A percentile compares a stretch with the other conserved stretches of the same genome.
These are phyloP conservation scores for Backusella mclennaniae DNA, from an alignment of 192 early-diverging fungal genomes.

Conservation along the genomic window DNA sequence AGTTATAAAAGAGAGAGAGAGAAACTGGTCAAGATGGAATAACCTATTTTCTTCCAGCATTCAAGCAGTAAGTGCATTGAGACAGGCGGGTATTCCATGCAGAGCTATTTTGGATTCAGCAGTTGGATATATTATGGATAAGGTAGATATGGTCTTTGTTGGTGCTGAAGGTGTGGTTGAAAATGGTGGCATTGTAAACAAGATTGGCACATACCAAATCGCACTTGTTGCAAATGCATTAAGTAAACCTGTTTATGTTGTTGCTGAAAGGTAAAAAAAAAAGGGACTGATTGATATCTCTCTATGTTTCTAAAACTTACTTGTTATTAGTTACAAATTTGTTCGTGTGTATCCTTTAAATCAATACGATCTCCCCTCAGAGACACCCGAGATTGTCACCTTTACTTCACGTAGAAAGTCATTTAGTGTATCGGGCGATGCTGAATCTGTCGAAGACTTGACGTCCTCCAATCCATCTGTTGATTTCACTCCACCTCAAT, in stretches of 20 bases:
- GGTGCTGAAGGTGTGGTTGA: constrained; percentile 98
- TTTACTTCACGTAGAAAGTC: constrained; percentile 32
- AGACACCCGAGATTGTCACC: constrained; percentile 64
- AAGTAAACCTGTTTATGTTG: constrained; percentile 91
- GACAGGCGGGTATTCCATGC: constrained; percentile 74
- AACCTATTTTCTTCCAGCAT: constrained; percentile 33
- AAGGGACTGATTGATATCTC: not conserved
- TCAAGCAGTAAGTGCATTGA: constrained; percentile 66
- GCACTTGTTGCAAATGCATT: constrained; percentile 94
- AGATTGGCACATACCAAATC: constrained; percentile 94
- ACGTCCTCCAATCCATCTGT: constrained; percentile 70
- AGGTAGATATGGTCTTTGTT: constrained; percentile 94
- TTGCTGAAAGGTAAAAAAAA: constrained; percentile 85
- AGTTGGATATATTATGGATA: constrained; percentile 91
- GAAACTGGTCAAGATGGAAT: not conserved
- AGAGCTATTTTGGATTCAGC: constrained; percentile 88
- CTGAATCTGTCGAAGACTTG: constrained; percentile 26
- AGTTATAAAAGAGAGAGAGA: not conserved
- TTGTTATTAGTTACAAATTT: constrained; percentile 82
- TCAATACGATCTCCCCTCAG: constrained; percentile 89
- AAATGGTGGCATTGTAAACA: constrained; percentile 98
- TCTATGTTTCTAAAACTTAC: not conserved
- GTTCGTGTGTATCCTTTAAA: constrained; percentile 92
- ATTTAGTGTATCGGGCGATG: constrained; percentile 9
- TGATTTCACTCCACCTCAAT: constrained; percentile 93